These are phyloP conservation scores for Aureobasidium sp. DNA, from an alignment of 2,329 filamentous ascomycete genomes.

Conservation along the genomic window DNA sequence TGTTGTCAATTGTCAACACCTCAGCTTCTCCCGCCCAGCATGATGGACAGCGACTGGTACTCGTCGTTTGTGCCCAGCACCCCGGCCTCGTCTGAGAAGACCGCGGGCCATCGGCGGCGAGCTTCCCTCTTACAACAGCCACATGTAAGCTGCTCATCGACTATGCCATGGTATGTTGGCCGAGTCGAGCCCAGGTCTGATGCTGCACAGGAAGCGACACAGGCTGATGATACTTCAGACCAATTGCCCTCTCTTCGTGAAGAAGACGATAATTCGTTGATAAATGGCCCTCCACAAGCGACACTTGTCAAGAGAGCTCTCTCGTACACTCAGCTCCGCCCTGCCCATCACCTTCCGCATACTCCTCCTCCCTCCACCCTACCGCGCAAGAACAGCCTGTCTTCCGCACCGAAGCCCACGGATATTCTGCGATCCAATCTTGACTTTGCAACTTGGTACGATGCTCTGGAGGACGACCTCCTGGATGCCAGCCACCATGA, in stretches of 20 bases:
- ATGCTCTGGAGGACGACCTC: conserved; percentile 57
- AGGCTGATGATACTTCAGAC: conserved; percentile 48
- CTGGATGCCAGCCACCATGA: conserved; percentile 77
- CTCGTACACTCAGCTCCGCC: conserved; percentile 73
- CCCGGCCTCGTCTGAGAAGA: conserved; percentile 44
- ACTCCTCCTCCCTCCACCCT: conserved; percentile 16
- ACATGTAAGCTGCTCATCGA: conserved; percentile 37
- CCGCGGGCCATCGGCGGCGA: conserved; percentile 55
- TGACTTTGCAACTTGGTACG: conserved; percentile 54
- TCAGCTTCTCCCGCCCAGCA: background rate
- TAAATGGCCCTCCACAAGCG: conserved; percentile 58
- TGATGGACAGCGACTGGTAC: conserved; percentile 71
- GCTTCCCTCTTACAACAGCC: conserved; percentile 58
- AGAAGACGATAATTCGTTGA: conserved; percentile 42
- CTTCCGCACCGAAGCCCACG: conserved; percentile 20
- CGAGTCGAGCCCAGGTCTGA: conserved; percentile 31
- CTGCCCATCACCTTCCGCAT: conserved; percentile 31
- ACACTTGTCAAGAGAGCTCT: conserved; percentile 60
- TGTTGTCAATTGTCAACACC: background rate
- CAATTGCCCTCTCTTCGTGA: conserved; percentile 55
- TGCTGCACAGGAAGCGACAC: conserved; percentile 47
- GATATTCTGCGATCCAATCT: conserved; percentile 49
- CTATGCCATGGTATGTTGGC: conserved; percentile 25
- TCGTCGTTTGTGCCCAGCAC: conserved; percentile 59
- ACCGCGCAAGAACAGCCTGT: conserved; percentile 34